Percentiles rank a stretch among this genome's conserved stretches.
Evolutionary conservation across 2,329 filamentous ascomycete species (phyloP).

Genomic region (Apiospora koreana): DNA sequence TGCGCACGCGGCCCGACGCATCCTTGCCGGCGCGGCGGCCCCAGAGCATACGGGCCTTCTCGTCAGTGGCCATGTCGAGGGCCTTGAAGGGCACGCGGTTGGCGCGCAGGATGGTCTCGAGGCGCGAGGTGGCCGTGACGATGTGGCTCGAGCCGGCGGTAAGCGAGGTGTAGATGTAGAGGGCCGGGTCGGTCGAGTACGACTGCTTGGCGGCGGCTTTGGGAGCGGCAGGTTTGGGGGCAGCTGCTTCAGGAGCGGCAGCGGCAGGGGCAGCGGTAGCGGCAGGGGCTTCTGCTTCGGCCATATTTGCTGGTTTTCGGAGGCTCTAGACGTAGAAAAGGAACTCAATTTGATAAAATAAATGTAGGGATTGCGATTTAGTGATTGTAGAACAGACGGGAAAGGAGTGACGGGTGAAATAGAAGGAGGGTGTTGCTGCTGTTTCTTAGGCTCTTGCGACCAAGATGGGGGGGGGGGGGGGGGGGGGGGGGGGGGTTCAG

Average conservation of each 20-base stretch:
- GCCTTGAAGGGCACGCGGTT: slow-evolving; percentile 94
- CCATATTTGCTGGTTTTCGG: not conserved
- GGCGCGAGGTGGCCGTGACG: slow-evolving; percentile 89
- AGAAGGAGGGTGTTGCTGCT: not conserved
- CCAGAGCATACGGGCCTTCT: slow-evolving; percentile 87
- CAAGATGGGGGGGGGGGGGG: not conserved
- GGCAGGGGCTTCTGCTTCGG: slow-evolving; percentile 11
- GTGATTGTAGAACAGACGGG: not conserved
- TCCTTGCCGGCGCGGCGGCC: slow-evolving; percentile 78
- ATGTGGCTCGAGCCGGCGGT: slow-evolving; percentile 96
- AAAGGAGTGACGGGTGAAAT: not conserved
- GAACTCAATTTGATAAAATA: not conserved
- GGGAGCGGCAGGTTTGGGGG: not conserved
- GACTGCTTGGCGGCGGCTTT: slow-evolving; percentile 25
- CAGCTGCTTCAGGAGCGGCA: not conserved
- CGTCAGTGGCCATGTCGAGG: slow-evolving; percentile 87
- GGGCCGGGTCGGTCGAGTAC: slow-evolving; percentile 64
- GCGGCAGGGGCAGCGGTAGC: not conserved
- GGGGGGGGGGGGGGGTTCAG: not conserved
- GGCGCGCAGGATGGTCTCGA: slow-evolving; percentile 94
- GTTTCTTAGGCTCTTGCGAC: not conserved
- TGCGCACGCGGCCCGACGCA: slow-evolving; percentile 61
- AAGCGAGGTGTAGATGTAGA: slow-evolving; percentile 95
- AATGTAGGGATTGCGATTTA: not conserved
- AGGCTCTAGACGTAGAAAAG: not conserved